A percentile compares a stretch with the other conserved stretches of the same genome.
phyloP scores from a whole-genome alignment of 225 moss, liverwort and hornwort genomes.

The Bryum argenteum region DNA sequence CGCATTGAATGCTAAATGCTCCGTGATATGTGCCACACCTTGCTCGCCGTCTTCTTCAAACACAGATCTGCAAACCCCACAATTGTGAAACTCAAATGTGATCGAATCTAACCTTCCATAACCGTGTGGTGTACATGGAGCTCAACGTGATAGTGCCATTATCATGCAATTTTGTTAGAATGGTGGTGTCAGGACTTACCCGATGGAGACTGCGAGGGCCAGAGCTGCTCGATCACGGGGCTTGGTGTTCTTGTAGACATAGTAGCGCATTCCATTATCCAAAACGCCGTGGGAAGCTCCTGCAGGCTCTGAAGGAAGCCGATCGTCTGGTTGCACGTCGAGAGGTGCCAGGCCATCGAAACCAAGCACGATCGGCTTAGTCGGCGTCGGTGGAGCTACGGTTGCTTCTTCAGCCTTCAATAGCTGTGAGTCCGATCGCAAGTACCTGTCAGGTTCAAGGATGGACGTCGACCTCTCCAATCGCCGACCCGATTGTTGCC shows the following conservation, averaged over 20 bases:
- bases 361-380: slow-evolving; percentile 28
- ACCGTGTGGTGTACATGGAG: too few relatives aligned
- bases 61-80: slow-evolving; percentile 53
- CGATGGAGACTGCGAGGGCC: slow-evolving; percentile 65
- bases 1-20: slow-evolving; percentile 77
- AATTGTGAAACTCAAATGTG: too few relatives aligned
- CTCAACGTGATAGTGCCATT: background rate
- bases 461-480: slow-evolving; percentile 23
- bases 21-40: slow-evolving; percentile 78
- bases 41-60: slow-evolving; percentile 69
- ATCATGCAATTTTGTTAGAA: background rate
- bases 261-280: slow-evolving; percentile 63
- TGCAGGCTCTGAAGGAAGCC: slow-evolving; percentile 45
- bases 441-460: slow-evolving; percentile 9
- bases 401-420: slow-evolving; percentile 21
- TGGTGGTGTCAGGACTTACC: slow-evolving; percentile 26
- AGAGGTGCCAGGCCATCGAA: slow-evolving; percentile 64
- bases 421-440: slow-evolving; percentile 20
- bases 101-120: background rate
- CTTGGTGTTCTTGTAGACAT: slow-evolving; percentile 68
- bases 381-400: slow-evolving; percentile 24
- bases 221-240: slow-evolving; percentile 65
- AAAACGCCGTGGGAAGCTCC: slow-evolving; percentile 61
- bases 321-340: slow-evolving; percentile 52
- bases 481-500: slow-evolving; percentile 2